Percentiles rank a stretch among this genome's conserved stretches.
Evolutionary conservation across 345 rosid genomes (phyloP).

Genomic region (Eucalyptus lansdowneana): DNA sequence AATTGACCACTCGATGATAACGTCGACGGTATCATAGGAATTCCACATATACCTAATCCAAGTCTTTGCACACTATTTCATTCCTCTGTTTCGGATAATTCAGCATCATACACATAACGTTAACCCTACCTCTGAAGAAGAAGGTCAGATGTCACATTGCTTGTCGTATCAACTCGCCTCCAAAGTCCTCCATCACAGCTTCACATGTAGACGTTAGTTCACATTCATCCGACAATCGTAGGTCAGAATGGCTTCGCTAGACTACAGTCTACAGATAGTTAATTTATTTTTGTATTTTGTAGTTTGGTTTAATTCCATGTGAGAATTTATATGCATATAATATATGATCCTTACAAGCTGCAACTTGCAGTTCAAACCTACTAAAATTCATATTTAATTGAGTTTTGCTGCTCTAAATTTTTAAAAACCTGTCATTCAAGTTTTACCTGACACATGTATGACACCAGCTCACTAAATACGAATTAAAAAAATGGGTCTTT

Average conservation of each 20-base stretch:
- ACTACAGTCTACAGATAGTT: neutral
- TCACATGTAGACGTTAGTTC: neutral
- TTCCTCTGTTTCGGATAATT: neutral
- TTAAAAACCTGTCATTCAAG: neutral
- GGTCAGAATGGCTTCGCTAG: neutral
- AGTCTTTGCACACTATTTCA: neutral
- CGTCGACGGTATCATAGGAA: neutral
- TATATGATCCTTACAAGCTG: neutral
- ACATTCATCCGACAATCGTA: neutral
- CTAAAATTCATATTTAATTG: neutral
- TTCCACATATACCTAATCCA: neutral
- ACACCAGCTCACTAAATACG: neutral
- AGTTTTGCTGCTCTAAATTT: neutral
- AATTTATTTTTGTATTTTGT: neutral
- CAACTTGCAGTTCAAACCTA: neutral
- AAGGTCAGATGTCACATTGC: neutral
- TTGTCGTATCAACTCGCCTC: neutral
- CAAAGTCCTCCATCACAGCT: neutral
- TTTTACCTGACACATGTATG: neutral
- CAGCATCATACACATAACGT: neutral
- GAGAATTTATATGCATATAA: neutral
- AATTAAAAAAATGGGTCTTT: neutral
- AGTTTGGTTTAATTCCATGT: neutral
- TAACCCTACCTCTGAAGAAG: neutral
- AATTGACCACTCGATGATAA: neutral